Conservation (phyloP, 2,329 filamentous ascomycete species). For the Alternaria solani region DNA sequence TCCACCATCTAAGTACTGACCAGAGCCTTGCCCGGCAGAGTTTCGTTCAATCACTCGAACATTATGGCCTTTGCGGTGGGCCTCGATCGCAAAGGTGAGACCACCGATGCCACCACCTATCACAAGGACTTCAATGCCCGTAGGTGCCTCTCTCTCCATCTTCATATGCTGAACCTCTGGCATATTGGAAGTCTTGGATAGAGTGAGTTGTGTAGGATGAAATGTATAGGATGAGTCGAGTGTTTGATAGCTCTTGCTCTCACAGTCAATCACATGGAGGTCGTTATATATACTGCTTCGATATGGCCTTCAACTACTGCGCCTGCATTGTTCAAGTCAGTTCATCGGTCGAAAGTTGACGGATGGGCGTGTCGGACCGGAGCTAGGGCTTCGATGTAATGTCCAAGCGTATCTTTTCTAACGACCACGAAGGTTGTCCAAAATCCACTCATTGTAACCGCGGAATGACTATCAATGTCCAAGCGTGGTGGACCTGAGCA, state of each 20-base stretch:
- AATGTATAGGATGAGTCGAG: background rate
- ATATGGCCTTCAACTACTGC: no score
- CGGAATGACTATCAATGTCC: no score
- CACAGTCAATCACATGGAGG: background rate
- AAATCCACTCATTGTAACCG: no score
- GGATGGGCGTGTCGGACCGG: background rate
- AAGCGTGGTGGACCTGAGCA: no score
- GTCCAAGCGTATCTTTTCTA: no score
- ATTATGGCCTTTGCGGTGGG: slow-evolving; percentile 39
- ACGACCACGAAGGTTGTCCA: no score
- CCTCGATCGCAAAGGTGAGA: slow-evolving; percentile 37
- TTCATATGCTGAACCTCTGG: background rate
- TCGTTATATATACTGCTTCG: no score
- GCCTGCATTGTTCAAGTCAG: background rate
- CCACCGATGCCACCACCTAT: slow-evolving; percentile 40
- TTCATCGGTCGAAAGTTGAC: background rate
- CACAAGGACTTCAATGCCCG: slow-evolving; percentile 22
- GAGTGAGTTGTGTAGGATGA: background rate
- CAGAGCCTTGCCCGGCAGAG: no score
- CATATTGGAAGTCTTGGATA: background rate
- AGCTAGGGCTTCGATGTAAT: no score
- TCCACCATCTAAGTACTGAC: background rate
- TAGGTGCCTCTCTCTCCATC: background rate
- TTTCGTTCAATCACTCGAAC: slow-evolving; percentile 12
- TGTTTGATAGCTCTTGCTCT: background rate